phyloP scores from a whole-genome alignment of 2,329 filamentous ascomycete genomes.

The Fragosphaeria purpurea region DNA sequence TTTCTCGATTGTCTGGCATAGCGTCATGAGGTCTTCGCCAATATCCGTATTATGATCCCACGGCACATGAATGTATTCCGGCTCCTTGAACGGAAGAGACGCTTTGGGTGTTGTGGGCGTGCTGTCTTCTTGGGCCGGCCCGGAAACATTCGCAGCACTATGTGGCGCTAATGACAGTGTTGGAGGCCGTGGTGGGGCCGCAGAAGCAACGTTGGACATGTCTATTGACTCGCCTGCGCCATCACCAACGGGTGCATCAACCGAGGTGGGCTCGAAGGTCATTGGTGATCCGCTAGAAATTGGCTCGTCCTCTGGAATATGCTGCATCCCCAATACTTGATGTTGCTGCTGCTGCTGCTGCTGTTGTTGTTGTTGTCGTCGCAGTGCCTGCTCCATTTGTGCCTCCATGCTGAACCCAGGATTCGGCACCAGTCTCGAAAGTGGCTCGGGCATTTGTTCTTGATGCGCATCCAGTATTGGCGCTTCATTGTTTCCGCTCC shows the following conservation, averaged over 20 bases:
- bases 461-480: conserved; percentile 3
- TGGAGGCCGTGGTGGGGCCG: neutral
- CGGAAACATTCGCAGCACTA: conserved; percentile 1
- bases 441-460: too few species aligned
- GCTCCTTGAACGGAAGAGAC: conserved; percentile 33
- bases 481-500: too few species aligned
- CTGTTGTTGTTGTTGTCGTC: conserved; percentile 4
- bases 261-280: conserved; percentile 37
- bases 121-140: conserved; percentile 21
- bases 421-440: too few species aligned
- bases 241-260: neutral
- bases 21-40: conserved; percentile 60
- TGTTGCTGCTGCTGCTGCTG: conserved; percentile 18
- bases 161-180: conserved; percentile 15
- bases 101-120: conserved; percentile 52
- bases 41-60: conserved; percentile 90
- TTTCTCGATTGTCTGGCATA: conserved; percentile 69
- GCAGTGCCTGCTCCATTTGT: neutral
- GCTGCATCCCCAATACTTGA: conserved; percentile 30
- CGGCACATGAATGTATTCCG: conserved; percentile 77
- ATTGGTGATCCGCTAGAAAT: conserved; percentile 27
- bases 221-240: too few species aligned
- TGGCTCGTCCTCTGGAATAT: too few species aligned
- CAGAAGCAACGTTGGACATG: neutral
- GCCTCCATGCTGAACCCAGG: neutral